Conservation (phyloP, 2,329 filamentous ascomycete genomes). For the Cercospora citrullina region DNA sequence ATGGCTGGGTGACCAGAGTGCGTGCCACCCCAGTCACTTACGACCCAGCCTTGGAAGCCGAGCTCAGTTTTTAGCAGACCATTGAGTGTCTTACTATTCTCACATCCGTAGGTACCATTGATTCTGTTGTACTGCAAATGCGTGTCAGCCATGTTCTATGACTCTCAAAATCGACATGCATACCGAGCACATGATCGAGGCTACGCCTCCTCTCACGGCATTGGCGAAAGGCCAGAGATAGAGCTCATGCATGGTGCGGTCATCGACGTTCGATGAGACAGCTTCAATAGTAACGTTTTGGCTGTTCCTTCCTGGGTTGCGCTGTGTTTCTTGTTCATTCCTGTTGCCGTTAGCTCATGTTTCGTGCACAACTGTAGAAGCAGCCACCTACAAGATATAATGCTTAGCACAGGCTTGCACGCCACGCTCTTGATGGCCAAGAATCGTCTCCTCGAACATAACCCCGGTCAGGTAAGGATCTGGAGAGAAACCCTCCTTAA, state of each 20-base stretch:
- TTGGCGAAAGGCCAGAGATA: constrained; percentile 36
- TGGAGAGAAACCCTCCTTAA: constrained; percentile 71
- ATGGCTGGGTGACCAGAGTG: constrained; percentile 53
- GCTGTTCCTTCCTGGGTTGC: constrained; percentile 29
- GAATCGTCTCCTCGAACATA: constrained; percentile 74
- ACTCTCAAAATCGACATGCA: neutral
- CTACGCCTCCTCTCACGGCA: constrained; percentile 33
- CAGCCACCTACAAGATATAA: constrained; percentile 44
- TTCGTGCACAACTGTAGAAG: neutral
- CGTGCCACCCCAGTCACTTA: constrained; percentile 65
- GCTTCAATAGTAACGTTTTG: constrained; percentile 38
- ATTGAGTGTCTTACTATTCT: constrained; percentile 66
- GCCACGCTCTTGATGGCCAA: constrained; percentile 69
- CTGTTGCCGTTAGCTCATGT: neutral
- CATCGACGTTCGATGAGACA: constrained; percentile 38
- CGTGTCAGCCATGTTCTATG: neutral
- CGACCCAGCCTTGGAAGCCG: constrained; percentile 67
- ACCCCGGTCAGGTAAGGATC: constrained; percentile 85
- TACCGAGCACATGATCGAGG: constrained; percentile 49
- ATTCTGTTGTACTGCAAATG: neutral
- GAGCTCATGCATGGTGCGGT: constrained; percentile 40
- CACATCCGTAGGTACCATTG: constrained; percentile 49
- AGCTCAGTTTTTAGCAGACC: constrained; percentile 71
- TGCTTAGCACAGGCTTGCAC: constrained; percentile 75
- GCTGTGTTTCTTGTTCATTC: constrained; percentile 50